A percentile compares a stretch with the other conserved stretches of the same genome.
Evolutionary conservation across 345 rosid genomes (phyloP).

Genomic region (Sonneratia alba): DNA sequence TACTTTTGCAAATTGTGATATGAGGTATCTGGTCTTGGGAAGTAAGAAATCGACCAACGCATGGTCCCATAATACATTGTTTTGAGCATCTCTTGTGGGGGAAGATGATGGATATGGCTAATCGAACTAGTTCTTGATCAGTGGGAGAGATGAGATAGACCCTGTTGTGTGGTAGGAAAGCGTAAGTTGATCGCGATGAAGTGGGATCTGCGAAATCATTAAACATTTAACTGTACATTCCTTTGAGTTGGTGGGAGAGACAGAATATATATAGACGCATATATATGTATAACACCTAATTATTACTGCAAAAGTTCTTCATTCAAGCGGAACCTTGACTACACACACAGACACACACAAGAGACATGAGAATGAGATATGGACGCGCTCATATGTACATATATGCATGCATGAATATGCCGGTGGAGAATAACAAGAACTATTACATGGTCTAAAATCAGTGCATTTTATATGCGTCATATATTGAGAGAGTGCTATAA

Average conservation of each 20-base stretch:
- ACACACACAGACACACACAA: background rate
- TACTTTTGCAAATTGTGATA: background rate
- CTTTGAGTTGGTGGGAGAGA: background rate
- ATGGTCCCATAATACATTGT: slow-evolving; percentile 3
- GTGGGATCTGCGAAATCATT: slow-evolving; percentile 3
- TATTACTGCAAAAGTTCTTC: background rate
- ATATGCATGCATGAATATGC: background rate
- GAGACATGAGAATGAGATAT: background rate
- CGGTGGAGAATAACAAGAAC: background rate
- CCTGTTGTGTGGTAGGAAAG: slow-evolving; percentile 3
- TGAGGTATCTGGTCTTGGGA: background rate
- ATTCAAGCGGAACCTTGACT: background rate
- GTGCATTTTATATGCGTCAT: no score
- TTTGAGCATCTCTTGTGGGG: slow-evolving; percentile 9
- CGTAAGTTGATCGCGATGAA: background rate
- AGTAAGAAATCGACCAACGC: background rate
- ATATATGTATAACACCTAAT: background rate
- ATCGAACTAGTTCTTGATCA: background rate
- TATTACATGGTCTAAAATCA: no score
- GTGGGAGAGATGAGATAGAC: background rate
- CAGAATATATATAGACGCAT: background rate
- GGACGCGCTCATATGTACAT: background rate
- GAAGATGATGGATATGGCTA: slow-evolving; percentile 4
- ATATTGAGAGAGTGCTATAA: no score
- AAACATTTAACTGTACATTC: background rate